A percentile compares a stretch with the other conserved stretches of the same genome.
Conservation (phyloP, 208 protist species). For the Trypanosoma melophagium region DNA sequence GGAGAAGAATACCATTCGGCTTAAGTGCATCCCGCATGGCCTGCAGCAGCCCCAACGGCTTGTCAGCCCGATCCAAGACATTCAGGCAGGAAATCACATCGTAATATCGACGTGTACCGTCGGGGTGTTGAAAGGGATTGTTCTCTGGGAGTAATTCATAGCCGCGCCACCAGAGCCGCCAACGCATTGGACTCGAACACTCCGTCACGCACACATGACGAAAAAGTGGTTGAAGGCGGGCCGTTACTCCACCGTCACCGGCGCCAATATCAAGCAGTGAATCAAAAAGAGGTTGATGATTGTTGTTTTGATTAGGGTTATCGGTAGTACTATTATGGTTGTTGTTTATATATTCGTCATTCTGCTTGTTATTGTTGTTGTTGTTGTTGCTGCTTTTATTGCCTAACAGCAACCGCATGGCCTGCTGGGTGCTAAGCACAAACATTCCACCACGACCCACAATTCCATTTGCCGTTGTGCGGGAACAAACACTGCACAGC, state of each 20-base stretch:
- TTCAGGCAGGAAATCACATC: constrained; percentile 82
- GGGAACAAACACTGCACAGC: constrained; percentile 57
- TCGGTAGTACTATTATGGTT: background rate
- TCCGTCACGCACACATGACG: constrained; percentile 63
- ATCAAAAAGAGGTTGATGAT: constrained; percentile 11
- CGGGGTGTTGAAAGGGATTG: constrained; percentile 43
- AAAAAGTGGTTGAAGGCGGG: constrained; percentile 57
- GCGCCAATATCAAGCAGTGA: constrained; percentile 73
- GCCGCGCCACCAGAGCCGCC: constrained; percentile 65
- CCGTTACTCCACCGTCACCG: constrained; percentile 81
- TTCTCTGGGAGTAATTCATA: constrained; percentile 66
- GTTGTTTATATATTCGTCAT: too few relatives aligned
- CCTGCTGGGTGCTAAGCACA: constrained; percentile 74
- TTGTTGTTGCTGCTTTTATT: background rate
- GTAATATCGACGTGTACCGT: constrained; percentile 41
- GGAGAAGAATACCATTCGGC: constrained; percentile 51
- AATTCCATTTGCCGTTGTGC: constrained; percentile 75
- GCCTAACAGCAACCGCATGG: constrained; percentile 20
- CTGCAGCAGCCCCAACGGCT: constrained; percentile 53
- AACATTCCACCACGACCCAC: constrained; percentile 74
- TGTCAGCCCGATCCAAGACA: constrained; percentile 82
- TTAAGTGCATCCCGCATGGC: constrained; percentile 65
- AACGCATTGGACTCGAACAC: constrained; percentile 76
- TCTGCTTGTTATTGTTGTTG: background rate
- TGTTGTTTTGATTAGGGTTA: background rate